Percentiles rank a stretch among this genome's conserved stretches.
Conservation (phyloP, 2,329 filamentous ascomycete species). For the Colletotrichum sp. region DNA sequence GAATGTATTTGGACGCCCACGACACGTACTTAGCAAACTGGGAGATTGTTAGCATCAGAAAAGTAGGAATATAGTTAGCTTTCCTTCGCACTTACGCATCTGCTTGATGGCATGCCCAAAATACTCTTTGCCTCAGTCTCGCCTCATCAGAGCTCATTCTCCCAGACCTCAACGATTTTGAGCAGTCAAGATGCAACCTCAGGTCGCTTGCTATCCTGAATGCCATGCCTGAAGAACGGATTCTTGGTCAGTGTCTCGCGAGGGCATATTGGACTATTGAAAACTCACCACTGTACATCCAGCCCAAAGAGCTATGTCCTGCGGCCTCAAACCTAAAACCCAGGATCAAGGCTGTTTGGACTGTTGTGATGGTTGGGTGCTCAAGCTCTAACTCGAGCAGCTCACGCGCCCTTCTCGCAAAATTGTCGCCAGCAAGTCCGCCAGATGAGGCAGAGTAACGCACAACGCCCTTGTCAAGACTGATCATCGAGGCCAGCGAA, state of each 20-base stretch:
- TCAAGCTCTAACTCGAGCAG: background rate
- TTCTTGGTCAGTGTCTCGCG: background rate
- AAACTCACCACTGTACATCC: slow-evolving; percentile 8
- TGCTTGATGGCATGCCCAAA: slow-evolving; percentile 8
- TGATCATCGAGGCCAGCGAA: slow-evolving; percentile 11
- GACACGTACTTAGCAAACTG: background rate
- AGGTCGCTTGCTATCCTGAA: background rate
- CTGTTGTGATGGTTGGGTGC: background rate
- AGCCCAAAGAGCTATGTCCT: background rate
- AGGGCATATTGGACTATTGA: background rate
- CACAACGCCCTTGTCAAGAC: slow-evolving; percentile 8
- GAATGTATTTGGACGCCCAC: background rate
- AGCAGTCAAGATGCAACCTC: slow-evolving; percentile 1
- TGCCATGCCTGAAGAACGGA: background rate
- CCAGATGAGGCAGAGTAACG: slow-evolving; percentile 1
- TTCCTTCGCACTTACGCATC: background rate
- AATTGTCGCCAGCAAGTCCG: background rate
- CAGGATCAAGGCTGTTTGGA: slow-evolving; percentile 1
- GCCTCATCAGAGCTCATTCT: background rate
- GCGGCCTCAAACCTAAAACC: slow-evolving; percentile 1
- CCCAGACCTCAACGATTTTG: background rate
- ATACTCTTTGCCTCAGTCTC: background rate
- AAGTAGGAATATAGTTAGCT: accelerated
- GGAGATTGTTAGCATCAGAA: background rate
- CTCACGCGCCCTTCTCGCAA: background rate